phyloP scores from a whole-genome alignment of 2,329 filamentous ascomycete species.

The Penicillium sp. region DNA sequence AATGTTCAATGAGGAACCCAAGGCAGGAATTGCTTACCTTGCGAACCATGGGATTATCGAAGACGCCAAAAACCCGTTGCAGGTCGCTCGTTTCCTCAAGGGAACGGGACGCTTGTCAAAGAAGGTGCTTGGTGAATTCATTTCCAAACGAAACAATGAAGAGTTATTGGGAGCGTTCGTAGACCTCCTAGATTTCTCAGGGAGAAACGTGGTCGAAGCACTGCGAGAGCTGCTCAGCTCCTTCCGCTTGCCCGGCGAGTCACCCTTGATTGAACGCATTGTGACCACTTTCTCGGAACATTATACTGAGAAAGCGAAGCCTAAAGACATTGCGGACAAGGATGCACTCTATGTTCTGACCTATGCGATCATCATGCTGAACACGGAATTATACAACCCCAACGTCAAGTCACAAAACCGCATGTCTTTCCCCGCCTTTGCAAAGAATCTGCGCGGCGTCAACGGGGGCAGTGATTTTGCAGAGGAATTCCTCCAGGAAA shows the following conservation, averaged over 20 bases:
- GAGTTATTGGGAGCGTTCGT: slow-evolving; percentile 82
- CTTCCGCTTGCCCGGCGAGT: slow-evolving; percentile 92
- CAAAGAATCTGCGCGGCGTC: slow-evolving; percentile 84
- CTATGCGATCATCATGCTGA: slow-evolving; percentile 96
- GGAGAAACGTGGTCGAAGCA: slow-evolving; percentile 87
- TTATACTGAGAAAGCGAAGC: slow-evolving; percentile 72
- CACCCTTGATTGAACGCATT: slow-evolving; percentile 88
- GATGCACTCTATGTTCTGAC: slow-evolving; percentile 89
- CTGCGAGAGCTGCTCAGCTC: slow-evolving; percentile 83
- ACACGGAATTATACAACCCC: slow-evolving; percentile 95
- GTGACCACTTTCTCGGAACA: slow-evolving; percentile 84
- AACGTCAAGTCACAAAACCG: slow-evolving; percentile 76
- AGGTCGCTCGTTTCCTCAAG: slow-evolving; percentile 83
- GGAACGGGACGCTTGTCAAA: slow-evolving; percentile 89
- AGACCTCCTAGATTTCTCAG: slow-evolving; percentile 82
- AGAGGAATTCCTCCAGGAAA: slow-evolving; percentile 77
- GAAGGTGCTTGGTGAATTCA: slow-evolving; percentile 84
- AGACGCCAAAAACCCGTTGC: slow-evolving; percentile 71
- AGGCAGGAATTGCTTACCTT: slow-evolving; percentile 83
- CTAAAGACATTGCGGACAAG: slow-evolving; percentile 77
- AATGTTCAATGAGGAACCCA: slow-evolving; percentile 95
- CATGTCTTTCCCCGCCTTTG: slow-evolving; percentile 83
- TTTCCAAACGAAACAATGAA: slow-evolving; percentile 90
- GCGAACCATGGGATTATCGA: slow-evolving; percentile 84
- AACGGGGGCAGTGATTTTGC: slow-evolving; percentile 86